Evolutionary conservation across 2,329 filamentous ascomycete species (phyloP).

Genomic region (Aspergillus pseudoviridinutans): DNA sequence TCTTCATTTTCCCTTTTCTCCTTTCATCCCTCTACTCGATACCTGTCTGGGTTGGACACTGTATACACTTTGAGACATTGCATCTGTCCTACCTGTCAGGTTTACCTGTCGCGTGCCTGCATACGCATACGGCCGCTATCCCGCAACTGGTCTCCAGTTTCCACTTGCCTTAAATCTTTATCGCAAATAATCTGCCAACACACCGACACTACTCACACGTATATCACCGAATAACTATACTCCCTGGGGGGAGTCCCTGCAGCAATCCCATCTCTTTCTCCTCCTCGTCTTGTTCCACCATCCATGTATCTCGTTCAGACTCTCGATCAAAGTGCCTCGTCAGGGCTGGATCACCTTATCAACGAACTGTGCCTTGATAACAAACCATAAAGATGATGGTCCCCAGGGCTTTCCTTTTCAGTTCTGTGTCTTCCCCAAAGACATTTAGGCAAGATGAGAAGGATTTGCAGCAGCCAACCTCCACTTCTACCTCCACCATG

Average conservation of each 20-base stretch:
- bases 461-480: not conserved
- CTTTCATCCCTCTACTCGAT: not conserved
- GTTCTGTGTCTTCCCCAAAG: slow-evolving; percentile 26
- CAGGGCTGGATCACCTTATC: slow-evolving; percentile 24
- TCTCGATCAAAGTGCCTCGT: slow-evolving; percentile 39
- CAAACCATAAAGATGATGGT: slow-evolving; percentile 38
- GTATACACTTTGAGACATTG: not conserved
- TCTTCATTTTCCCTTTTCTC: not conserved
- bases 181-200: not conserved
- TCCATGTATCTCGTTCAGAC: slow-evolving; percentile 40
- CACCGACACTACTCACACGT: not conserved
- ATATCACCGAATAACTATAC: not conserved
- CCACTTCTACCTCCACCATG: slow-evolving; percentile 6
- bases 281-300: slow-evolving; percentile 6
- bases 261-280: not conserved
- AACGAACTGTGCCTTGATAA: slow-evolving; percentile 11
- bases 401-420: slow-evolving; percentile 37
- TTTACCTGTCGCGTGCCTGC: not conserved
- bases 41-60: not conserved
- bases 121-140: not conserved
- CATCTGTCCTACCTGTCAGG: not conserved
- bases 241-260: not conserved
- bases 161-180: not conserved
- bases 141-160: not conserved
- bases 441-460: slow-evolving; percentile 14